phyloP scores from a whole-genome alignment of 768 basidiomycete species.

The Boletus vinaceobasis region DNA sequence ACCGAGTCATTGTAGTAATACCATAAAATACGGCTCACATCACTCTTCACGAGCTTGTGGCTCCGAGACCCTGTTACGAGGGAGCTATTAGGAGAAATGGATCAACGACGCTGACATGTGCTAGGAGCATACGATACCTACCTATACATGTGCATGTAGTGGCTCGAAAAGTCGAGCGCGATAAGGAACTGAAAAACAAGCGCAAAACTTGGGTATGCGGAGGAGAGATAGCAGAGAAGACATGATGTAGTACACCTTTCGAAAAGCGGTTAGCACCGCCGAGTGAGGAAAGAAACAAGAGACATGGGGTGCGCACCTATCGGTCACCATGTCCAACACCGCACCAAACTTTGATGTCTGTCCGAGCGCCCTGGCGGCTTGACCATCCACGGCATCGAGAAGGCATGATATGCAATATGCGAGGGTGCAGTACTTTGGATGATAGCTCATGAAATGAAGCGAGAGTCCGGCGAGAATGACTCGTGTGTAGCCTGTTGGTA shows the following conservation, averaged over 20 bases:
- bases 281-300: background rate
- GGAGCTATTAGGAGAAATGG: constrained; percentile 52
- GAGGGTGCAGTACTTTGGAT: constrained; percentile 89
- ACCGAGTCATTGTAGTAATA: constrained; percentile 93
- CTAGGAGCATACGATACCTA: constrained; percentile 26
- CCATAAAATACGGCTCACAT: constrained; percentile 89
- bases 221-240: constrained; percentile 88
- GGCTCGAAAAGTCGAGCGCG: constrained; percentile 94
- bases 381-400: constrained; percentile 93
- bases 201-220: constrained; percentile 82
- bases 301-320: constrained; percentile 59
- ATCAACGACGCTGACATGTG: constrained; percentile 2
- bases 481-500: constrained; percentile 73
- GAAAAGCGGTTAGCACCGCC: background rate
- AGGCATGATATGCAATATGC: constrained; percentile 89
- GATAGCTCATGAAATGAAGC: constrained; percentile 90
- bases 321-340: constrained; percentile 98
- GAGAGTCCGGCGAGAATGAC: constrained; percentile 87
- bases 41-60: constrained; percentile 89
- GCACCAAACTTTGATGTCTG: constrained; percentile 97
- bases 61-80: constrained; percentile 90
- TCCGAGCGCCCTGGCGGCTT: constrained; percentile 80
- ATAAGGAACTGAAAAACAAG: constrained; percentile 93
- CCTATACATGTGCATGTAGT: constrained; percentile 99
- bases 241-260: constrained; percentile 92